Evolutionary conservation across 352 stramenopile species (phyloP).

Genomic region (Elongisporangium anandrum): DNA sequence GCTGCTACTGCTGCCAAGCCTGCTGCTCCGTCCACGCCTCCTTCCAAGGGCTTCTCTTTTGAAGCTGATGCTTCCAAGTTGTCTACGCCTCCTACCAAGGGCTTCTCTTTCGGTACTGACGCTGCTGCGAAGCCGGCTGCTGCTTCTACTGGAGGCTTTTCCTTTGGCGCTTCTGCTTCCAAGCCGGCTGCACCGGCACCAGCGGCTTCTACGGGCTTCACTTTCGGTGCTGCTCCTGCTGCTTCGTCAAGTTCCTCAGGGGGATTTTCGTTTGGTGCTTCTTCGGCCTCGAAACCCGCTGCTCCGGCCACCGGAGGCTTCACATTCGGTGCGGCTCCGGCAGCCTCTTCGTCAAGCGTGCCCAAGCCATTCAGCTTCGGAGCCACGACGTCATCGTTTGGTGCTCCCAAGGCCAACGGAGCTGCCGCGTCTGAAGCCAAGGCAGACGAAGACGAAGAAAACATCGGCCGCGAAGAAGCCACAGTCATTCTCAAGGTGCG

Average conservation of each 20-base stretch:
- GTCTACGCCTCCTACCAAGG: not conserved
- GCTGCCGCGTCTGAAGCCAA: constrained; percentile 4
- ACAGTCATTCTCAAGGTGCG: constrained; percentile 85
- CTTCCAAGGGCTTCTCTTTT: constrained; percentile 11
- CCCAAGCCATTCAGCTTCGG: constrained; percentile 36
- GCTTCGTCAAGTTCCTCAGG: constrained; percentile 14
- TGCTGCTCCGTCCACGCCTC: constrained; percentile 1
- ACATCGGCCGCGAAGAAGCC: constrained; percentile 73
- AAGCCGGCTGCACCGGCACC: constrained; percentile 19
- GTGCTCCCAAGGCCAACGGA: constrained; percentile 10
- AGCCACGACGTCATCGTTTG: constrained; percentile 10
- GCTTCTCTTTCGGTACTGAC: constrained; percentile 9
- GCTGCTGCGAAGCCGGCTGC: constrained; percentile 15
- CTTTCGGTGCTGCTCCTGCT: constrained; percentile 27
- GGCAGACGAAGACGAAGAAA: constrained; percentile 74
- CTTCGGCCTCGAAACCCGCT: constrained; percentile 11
- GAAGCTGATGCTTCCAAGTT: constrained; percentile 2
- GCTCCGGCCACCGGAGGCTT: constrained; percentile 17
- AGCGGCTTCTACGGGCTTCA: constrained; percentile 33
- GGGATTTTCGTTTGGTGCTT: constrained; percentile 43
- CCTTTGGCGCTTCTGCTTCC: constrained; percentile 23
- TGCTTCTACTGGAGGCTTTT: constrained; percentile 26
- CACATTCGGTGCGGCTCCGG: constrained; percentile 16
- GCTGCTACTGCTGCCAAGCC: constrained; percentile 1
- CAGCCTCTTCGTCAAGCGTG: constrained; percentile 9